Percentiles rank a stretch among this genome's conserved stretches.
These are phyloP conservation scores for Axilococcus clingmanii DNA, from an alignment of 139 green algal genomes.

Conservation along the genomic window DNA sequence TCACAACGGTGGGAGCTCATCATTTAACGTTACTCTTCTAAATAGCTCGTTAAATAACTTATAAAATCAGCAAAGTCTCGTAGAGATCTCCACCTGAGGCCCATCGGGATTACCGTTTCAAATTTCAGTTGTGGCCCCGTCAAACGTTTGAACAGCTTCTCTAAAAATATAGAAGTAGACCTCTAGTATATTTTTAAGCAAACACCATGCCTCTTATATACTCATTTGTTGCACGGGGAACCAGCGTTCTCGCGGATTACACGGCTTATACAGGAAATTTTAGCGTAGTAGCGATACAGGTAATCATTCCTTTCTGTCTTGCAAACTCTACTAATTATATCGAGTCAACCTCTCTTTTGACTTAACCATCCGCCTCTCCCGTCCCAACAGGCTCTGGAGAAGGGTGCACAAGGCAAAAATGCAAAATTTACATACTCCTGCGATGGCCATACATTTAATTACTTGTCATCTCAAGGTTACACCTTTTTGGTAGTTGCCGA, in stretches of 20 bases:
- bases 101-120: too few species aligned
- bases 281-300: slow-evolving; percentile 74
- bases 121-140: too few species aligned
- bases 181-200: neutral
- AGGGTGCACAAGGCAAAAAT: slow-evolving; percentile 36
- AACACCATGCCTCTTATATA: slow-evolving; percentile 71
- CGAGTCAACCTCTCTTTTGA: too few species aligned
- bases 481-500: slow-evolving; percentile 89
- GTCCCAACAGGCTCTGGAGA: slow-evolving; percentile 32
- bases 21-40: too few species aligned
- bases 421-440: slow-evolving; percentile 52
- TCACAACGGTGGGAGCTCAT: too few species aligned
- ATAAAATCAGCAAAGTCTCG: too few species aligned
- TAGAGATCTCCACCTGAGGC: too few species aligned
- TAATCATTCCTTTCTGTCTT: slow-evolving; percentile 1
- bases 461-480: slow-evolving; percentile 23
- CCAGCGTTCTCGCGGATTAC: slow-evolving; percentile 81
- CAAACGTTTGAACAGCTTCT: too few species aligned
- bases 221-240: slow-evolving; percentile 59
- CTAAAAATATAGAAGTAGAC: too few species aligned
- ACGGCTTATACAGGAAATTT: slow-evolving; percentile 88
- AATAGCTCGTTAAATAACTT: too few species aligned
- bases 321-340: too few species aligned
- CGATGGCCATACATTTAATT: slow-evolving; percentile 43
- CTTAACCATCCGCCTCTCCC: neutral